phyloP scores from a whole-genome alignment of 1,284 basidiomycete species.

The Ustilago cynodontis region DNA sequence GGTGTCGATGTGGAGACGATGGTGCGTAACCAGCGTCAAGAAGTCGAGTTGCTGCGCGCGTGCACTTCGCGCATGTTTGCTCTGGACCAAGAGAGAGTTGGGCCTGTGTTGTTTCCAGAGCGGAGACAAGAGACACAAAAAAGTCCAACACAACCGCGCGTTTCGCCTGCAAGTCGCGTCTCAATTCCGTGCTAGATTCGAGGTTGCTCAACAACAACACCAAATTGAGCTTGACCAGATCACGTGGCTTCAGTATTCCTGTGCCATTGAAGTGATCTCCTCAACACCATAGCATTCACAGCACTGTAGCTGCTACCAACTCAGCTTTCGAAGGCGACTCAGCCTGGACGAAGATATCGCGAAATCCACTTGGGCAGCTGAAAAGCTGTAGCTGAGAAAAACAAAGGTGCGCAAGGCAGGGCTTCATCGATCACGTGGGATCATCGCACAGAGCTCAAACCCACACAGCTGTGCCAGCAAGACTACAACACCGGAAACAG shows the following conservation, averaged over 20 bases:
- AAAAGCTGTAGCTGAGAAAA: too few relatives aligned
- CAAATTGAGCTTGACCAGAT: background rate
- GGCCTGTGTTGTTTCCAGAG: background rate
- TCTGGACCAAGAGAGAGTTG: background rate
- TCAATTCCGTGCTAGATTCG: background rate
- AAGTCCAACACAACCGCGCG: constrained; percentile 6
- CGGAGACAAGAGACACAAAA: background rate
- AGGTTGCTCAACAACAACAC: constrained; percentile 2
- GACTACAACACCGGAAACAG: too few relatives aligned
- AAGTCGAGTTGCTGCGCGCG: background rate
- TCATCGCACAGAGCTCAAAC: too few relatives aligned
- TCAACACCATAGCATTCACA: too few relatives aligned
- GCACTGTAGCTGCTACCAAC: too few relatives aligned
- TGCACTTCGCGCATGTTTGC: background rate
- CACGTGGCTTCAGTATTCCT: background rate
- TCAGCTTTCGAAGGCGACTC: too few relatives aligned
- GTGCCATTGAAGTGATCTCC: too few relatives aligned
- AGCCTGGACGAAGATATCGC: too few relatives aligned
- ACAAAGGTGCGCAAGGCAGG: too few relatives aligned
- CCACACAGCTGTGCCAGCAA: background rate
- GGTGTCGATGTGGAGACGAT: background rate
- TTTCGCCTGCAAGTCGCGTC: background rate
- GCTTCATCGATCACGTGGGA: too few relatives aligned
- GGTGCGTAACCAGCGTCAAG: constrained; percentile 1
- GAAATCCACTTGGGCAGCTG: too few relatives aligned